Conservation (phyloP, 1,284 basidiomycete genomes). For the Sporisorium reilianum region DNA sequence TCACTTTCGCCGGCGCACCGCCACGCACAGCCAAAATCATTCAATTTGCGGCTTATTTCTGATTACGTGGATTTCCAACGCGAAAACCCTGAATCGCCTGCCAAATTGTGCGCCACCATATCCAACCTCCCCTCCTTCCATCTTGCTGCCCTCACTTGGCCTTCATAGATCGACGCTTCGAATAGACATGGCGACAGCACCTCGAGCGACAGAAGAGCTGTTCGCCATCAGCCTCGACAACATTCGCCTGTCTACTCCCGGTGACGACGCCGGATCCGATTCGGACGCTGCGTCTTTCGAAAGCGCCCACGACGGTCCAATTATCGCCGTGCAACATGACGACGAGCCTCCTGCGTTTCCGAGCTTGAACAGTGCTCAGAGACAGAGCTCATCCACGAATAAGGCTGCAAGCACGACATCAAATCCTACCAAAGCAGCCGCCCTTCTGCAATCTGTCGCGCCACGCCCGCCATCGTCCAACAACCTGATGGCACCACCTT, state of each 20-base stretch:
- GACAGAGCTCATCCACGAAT: slow-evolving; percentile 69
- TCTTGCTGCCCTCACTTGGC: not conserved
- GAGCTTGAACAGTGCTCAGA: slow-evolving; percentile 81
- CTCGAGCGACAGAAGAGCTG: slow-evolving; percentile 5
- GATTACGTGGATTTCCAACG: slow-evolving; percentile 18
- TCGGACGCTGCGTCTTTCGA: slow-evolving; percentile 32
- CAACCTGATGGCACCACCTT: slow-evolving; percentile 44
- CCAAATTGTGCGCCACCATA: slow-evolving; percentile 22
- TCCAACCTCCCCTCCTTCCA: not conserved
- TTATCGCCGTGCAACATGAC: slow-evolving; percentile 66
- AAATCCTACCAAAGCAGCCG: slow-evolving; percentile 12
- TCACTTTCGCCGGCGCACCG: slow-evolving; percentile 14
- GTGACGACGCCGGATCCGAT: slow-evolving; percentile 17
- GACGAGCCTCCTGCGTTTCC: slow-evolving; percentile 89
- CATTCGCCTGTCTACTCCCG: slow-evolving; percentile 19
- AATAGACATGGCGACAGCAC: slow-evolving; percentile 8
- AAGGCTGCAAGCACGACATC: not conserved
- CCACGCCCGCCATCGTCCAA: slow-evolving; percentile 24
- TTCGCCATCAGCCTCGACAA: slow-evolving; percentile 27
- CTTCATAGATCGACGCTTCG: not conserved
- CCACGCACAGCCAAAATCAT: slow-evolving; percentile 10
- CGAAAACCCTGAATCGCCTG: slow-evolving; percentile 11
- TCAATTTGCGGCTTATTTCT: slow-evolving; percentile 10
- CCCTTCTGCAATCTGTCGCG: slow-evolving; percentile 31
- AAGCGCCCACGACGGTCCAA: slow-evolving; percentile 22